phyloP scores from a whole-genome alignment of 1,284 basidiomycete genomes.

The Apiotrichum gamsii region DNA sequence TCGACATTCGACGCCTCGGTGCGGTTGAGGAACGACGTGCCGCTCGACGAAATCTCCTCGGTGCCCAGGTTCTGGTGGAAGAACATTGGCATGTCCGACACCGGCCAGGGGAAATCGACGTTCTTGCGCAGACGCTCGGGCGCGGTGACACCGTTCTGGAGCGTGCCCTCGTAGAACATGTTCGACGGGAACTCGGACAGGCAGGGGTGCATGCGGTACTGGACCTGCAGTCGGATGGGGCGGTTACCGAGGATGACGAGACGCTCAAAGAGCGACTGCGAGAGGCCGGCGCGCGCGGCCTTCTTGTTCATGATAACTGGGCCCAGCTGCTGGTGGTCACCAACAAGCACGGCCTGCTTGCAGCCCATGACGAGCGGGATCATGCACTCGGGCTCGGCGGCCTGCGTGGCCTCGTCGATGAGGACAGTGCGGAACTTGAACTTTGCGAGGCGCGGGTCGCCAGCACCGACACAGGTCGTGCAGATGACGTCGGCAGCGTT shows the following conservation, averaged over 20 bases:
- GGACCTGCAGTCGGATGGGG: conserved; percentile 96
- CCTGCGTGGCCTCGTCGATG: conserved; percentile 98
- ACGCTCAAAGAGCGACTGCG: conserved; percentile 95
- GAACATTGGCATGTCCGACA: conserved; percentile 98
- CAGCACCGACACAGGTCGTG: conserved; percentile 95
- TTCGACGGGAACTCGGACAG: conserved; percentile 98
- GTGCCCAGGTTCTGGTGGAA: conserved; percentile 99
- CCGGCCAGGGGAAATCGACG: conserved; percentile 98
- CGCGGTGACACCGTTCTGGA: conserved; percentile 98
- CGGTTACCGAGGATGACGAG: conserved; percentile 91
- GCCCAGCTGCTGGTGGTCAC: conserved; percentile 95
- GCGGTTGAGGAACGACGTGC: conserved; percentile 96
- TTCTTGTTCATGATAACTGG: conserved; percentile 99
- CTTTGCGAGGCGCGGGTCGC: conserved; percentile 90
- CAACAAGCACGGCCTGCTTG: conserved; percentile 97
- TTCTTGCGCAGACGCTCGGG: conserved; percentile 94
- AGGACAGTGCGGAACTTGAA: conserved; percentile 97
- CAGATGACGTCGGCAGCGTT: conserved; percentile 95
- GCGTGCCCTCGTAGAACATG: conserved; percentile 99
- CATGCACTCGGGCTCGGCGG: conserved; percentile 98
- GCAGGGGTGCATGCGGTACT: conserved; percentile 99
- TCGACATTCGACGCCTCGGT: conserved; percentile 99
- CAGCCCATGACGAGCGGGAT: conserved; percentile 97
- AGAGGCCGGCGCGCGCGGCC: conserved; percentile 91
- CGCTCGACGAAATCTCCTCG: conserved; percentile 97